These are phyloP conservation scores for Herpetomonas tarakana DNA, from an alignment of 208 protist genomes.

Conservation along the genomic window DNA sequence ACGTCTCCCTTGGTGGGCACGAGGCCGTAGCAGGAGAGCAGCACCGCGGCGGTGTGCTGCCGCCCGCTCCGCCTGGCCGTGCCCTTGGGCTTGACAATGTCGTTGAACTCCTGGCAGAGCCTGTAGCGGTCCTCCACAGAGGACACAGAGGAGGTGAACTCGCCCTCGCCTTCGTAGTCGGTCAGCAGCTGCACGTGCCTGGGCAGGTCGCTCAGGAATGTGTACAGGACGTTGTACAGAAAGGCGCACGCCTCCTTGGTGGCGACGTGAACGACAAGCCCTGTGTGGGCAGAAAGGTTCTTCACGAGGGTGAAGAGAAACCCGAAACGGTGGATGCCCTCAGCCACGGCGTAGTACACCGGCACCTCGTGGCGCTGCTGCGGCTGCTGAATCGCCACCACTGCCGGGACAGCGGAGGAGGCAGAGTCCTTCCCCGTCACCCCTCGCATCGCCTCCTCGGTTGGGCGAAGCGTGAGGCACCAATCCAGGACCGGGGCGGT, in stretches of 20 bases:
- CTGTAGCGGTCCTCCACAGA: constrained; percentile 28
- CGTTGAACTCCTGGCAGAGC: constrained; percentile 42
- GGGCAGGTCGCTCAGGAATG: constrained; percentile 42
- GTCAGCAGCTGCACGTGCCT: constrained; percentile 36
- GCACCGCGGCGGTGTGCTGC: constrained; percentile 38
- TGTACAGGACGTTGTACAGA: constrained; percentile 53
- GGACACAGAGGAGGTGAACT: constrained; percentile 18
- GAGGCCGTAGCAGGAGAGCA: constrained; percentile 61
- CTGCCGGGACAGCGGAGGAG: no score
- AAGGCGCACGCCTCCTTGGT: constrained; percentile 59
- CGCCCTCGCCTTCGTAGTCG: constrained; percentile 63
- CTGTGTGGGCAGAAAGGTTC: constrained; percentile 27
- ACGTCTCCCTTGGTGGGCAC: constrained; percentile 38
- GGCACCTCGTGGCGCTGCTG: constrained; percentile 18
- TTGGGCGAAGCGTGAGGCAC: constrained; percentile 11
- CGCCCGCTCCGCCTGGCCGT: background rate
- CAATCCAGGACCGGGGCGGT: constrained; percentile 14
- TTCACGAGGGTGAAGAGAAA: constrained; percentile 61
- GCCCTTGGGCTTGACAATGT: constrained; percentile 15
- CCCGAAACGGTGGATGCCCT: constrained; percentile 57
- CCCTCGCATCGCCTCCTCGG: no score
- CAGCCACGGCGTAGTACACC: constrained; percentile 57
- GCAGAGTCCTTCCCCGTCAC: no score
- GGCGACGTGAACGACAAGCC: constrained; percentile 63
- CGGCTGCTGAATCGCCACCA: constrained; percentile 2